Conservation (phyloP, 1,284 basidiomycete species). For the Melampsora occidentalis region DNA sequence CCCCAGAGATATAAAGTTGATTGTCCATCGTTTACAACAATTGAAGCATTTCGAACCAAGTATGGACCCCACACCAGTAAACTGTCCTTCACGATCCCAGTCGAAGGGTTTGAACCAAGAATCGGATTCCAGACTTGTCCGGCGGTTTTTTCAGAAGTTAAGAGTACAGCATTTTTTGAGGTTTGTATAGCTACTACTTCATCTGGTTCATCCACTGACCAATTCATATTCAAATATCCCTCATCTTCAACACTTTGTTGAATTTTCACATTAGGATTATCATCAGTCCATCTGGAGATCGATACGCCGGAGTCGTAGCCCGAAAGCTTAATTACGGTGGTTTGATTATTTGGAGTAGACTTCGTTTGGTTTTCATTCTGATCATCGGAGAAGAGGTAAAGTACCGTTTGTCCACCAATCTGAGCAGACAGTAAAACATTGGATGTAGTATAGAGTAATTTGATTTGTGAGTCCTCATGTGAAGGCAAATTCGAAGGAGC, state of each 20-base stretch:
- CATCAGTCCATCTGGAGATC: neutral
- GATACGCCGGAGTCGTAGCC: neutral
- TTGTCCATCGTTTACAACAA: neutral
- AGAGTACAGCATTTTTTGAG: neutral
- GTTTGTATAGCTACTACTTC: constrained; percentile 13
- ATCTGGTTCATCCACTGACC: constrained; percentile 57
- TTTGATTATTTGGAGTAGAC: constrained; percentile 11
- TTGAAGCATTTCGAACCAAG: constrained; percentile 30
- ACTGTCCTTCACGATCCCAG: neutral
- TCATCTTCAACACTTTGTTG: constrained; percentile 63
- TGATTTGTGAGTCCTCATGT: constrained; percentile 59
- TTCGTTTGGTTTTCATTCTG: constrained; percentile 63
- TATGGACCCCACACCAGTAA: constrained; percentile 36
- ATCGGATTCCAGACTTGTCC: constrained; percentile 42
- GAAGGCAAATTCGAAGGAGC: constrained; percentile 55
- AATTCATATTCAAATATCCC: constrained; percentile 53
- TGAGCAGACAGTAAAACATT: constrained; percentile 65
- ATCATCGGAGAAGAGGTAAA: constrained; percentile 66
- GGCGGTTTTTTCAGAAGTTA: constrained; percentile 28
- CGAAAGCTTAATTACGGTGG: constrained; percentile 12
- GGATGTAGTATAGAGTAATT: constrained; percentile 56
- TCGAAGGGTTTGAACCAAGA: constrained; percentile 2
- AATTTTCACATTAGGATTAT: constrained; percentile 54
- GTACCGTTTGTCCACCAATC: constrained; percentile 66
- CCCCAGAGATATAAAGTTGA: constrained; percentile 21